phyloP scores from a whole-genome alignment of 345 rosid genomes.

The Camelina neglecta region DNA sequence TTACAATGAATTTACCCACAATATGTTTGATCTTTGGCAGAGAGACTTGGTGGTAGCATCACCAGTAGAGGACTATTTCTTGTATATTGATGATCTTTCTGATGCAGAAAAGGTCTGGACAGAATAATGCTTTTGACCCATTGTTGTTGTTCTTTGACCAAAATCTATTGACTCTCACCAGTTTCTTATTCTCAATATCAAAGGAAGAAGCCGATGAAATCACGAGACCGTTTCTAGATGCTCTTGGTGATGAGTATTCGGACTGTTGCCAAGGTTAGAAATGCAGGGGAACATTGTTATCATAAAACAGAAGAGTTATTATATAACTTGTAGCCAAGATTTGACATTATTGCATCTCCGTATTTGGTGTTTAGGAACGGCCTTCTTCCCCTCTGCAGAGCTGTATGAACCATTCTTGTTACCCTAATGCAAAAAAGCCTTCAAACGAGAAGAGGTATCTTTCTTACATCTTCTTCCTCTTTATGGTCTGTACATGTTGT shows the following conservation, averaged over 20 bases:
- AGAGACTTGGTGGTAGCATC: constrained; percentile 96
- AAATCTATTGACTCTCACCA: not conserved
- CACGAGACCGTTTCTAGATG: constrained; percentile 67
- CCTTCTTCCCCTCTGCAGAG: constrained; percentile 90
- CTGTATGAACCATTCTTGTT: constrained; percentile 94
- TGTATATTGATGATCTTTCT: constrained; percentile 75
- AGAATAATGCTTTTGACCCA: constrained; percentile 11
- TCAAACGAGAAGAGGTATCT: constrained; percentile 89
- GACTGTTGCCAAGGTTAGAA: constrained; percentile 75
- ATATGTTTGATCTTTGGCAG: constrained; percentile 55
- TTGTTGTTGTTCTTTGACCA: not conserved
- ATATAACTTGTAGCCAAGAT: constrained; percentile 9
- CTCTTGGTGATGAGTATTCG: constrained; percentile 82
- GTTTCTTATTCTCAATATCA: constrained; percentile 3
- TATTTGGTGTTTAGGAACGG: constrained; percentile 63
- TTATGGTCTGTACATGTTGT: not conserved
- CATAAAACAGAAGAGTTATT: not conserved
- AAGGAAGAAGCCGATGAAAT: constrained; percentile 72
- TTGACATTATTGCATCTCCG: not conserved
- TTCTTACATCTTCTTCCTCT: constrained; percentile 11
- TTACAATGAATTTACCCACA: constrained; percentile 20
- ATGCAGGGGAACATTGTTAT: not conserved
- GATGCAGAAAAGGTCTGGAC: constrained; percentile 62
- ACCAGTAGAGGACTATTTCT: constrained; percentile 90
- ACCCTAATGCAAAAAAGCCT: constrained; percentile 87